phyloP scores from a whole-genome alignment of 495 filamentous ascomycete genomes.

The Monascus purpureus region DNA sequence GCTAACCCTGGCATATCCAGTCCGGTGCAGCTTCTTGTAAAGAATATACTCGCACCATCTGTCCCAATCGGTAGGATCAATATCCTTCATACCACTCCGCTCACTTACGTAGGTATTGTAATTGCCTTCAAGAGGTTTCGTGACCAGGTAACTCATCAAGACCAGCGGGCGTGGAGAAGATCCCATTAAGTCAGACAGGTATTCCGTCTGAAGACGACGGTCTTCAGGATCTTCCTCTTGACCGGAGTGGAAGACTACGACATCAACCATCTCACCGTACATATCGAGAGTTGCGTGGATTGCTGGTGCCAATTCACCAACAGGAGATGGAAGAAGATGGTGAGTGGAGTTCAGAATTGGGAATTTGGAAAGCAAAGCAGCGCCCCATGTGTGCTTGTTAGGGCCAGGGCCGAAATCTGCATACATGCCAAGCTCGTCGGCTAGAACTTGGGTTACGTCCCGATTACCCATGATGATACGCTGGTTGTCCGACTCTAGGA shows the following conservation, averaged over 20 bases:
- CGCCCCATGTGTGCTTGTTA: slow-evolving; percentile 98
- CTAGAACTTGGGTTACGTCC: slow-evolving; percentile 88
- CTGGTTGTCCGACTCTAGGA: slow-evolving; percentile 88
- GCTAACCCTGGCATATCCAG: slow-evolving; percentile 82
- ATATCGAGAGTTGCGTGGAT: slow-evolving; percentile 91
- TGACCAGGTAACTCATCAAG: slow-evolving; percentile 84
- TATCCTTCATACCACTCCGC: slow-evolving; percentile 81
- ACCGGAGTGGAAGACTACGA: slow-evolving; percentile 97
- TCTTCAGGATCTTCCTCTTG: slow-evolving; percentile 97
- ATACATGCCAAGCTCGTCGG: slow-evolving; percentile 96
- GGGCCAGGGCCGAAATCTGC: slow-evolving; percentile 94
- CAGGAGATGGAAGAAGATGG: slow-evolving; percentile 83
- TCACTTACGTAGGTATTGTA: slow-evolving; percentile 95
- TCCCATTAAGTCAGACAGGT: slow-evolving; percentile 81
- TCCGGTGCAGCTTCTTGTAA: slow-evolving; percentile 75
- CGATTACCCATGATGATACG: slow-evolving; percentile 99
- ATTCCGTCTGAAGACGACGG: slow-evolving; percentile 74
- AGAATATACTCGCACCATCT: slow-evolving; percentile 99
- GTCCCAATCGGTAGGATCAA: slow-evolving; percentile 89
- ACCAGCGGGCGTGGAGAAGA: slow-evolving; percentile 67
- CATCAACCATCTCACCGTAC: slow-evolving; percentile 81
- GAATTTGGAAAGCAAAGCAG: slow-evolving; percentile 88
- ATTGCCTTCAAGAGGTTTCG: slow-evolving; percentile 78
- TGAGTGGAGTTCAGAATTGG: slow-evolving; percentile 96
- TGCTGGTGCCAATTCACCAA: slow-evolving; percentile 88